Percentiles rank a stretch among this genome's conserved stretches.
Conservation (phyloP, 352 stramenopile genomes). For the Phytophthora constricta region DNA sequence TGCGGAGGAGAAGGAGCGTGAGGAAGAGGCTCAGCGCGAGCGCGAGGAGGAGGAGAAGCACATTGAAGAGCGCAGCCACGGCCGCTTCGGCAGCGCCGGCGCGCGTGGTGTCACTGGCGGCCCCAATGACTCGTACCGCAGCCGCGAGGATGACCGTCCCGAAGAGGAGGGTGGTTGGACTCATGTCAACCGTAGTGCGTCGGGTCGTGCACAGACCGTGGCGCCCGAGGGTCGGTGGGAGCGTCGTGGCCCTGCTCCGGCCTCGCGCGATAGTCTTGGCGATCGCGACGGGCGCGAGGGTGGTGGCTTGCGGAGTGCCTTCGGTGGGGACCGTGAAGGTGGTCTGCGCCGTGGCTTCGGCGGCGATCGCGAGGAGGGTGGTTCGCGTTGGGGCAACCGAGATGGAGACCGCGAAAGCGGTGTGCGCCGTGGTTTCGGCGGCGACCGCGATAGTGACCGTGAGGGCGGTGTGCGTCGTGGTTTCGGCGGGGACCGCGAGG, state of each 20-base stretch:
- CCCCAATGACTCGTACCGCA: conserved; percentile 22
- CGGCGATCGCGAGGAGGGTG: conserved; percentile 47
- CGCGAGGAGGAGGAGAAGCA: conserved; percentile 55
- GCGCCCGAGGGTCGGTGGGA: conserved; percentile 70
- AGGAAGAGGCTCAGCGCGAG: conserved; percentile 33
- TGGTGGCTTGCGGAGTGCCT: conserved; percentile 29
- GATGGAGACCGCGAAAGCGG: neutral
- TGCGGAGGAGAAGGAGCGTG: conserved; percentile 52
- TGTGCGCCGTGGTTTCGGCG: neutral
- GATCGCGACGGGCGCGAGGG: conserved; percentile 39
- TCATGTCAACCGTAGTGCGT: conserved; percentile 48
- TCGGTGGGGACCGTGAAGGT: conserved; percentile 43
- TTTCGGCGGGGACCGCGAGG: conserved; percentile 43
- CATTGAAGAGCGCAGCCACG: conserved; percentile 36
- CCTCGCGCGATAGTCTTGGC: conserved; percentile 33
- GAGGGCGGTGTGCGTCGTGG: conserved; percentile 24
- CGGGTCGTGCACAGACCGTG: conserved; percentile 40
- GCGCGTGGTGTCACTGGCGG: conserved; percentile 31
- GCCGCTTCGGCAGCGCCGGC: conserved; percentile 39
- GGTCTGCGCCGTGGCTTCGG: conserved; percentile 43
- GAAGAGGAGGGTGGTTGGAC: conserved; percentile 70
- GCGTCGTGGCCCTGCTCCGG: conserved; percentile 41
- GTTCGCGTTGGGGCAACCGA: conserved; percentile 27
- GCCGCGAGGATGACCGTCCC: conserved; percentile 33
- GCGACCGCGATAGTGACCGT: conserved; percentile 27